Base-by-base conservation (phyloP, 768 basidiomycete species). In the Russula vinacea region DNA sequence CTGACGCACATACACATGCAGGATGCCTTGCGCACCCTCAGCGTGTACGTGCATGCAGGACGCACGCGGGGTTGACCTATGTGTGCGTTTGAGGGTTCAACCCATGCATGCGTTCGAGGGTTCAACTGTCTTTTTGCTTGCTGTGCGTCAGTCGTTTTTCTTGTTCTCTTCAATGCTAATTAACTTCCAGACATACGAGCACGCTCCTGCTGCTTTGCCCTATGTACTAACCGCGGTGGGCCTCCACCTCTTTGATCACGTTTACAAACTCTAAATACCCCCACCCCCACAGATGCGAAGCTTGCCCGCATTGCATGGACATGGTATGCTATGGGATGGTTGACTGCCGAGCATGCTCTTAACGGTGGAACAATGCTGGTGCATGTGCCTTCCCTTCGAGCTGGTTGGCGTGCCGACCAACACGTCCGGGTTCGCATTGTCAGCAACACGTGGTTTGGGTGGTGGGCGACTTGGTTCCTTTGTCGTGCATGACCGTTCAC, bases 321-420 rank as follows among this genome's bases (percentile, higher is more conserved):
- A 10, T 81, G 81, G 29, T 51, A 80, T 54, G 73, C 74, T 13
- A 68, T 66, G 11, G 84, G 84, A 13, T 76, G 74, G 29, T 71
- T 87, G 62, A 74, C 74, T 26, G 71, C 81, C 1, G 73, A 84
- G 11, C 75, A 78, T 2, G 79, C 79, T 10, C 78, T 83, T 24
- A 62, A 62, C 42, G 62, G 67, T 8, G 73, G 74, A 16, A 74
- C 78, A 47, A 83, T 82, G 6, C 75, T 80, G 49, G 70, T 86
- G 32, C 78, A 81, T 42, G 71, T 84, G 9, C 79, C 79, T 0
- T 59, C 70, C 5, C 50, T 85, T 50, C 78, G 76, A 54, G 73
- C 76, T 0, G 85, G 85, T 22, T 86, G 84, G 84, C 75, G 83
- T 33, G 76, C 83, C 0, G 84, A 85, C 3, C 84, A 86, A 68